Base-by-base conservation (phyloP, 352 stramenopile species). In the Phytophthora ramorum region DNA sequence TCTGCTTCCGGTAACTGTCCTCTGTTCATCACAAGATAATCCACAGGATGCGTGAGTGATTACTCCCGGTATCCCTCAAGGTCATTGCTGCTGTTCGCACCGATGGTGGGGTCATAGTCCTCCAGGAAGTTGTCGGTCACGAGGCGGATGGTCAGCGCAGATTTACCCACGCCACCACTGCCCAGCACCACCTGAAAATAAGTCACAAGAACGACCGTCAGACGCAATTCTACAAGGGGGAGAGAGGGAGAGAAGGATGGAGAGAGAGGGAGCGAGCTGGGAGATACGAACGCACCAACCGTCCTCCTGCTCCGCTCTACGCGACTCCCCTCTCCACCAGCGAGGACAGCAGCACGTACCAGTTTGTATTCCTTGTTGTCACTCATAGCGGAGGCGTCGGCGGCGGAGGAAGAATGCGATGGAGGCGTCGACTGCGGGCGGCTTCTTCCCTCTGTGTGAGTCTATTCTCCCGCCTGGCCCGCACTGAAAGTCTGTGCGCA, bases 111-210 rank as follows among this genome's bases (percentile, higher is more conserved):
- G 71, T 97, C 91, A 82, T 96, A 97, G 76, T 97, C 90, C 66
- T 97, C 89, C n/a, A 97, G 72, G 65, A 97, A 97, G 71, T 96
- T 95, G 65, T 97, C 91, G 14, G 88, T 94, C 66, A 97, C 88
- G 47, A 97, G 87, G n/a, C 91, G 87, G 65, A 97, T 95, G 45
- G 90, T 97, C n/a, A 97, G 76, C 57, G 91, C 91, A 28, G 88
- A 97, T 79, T 97, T 97, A 63, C 91, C 91, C 24, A 97, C 91
- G 68, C 91, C 91, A 67, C 91, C 91, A 62, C 87, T 94, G 52
- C 91, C 91, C 51, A 97, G 74, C 56, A 97, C 91, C 32, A 96
- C 87, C 85, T 94, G 62, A 12, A 66, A n/a, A 9, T 1, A 46
- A 46, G 40, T 7, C 5, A 38, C 22, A 32, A 52, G 20, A 22